Base-by-base conservation (phyloP, 495 filamentous ascomycete species). In the Penicillium dipodomyicola region DNA sequence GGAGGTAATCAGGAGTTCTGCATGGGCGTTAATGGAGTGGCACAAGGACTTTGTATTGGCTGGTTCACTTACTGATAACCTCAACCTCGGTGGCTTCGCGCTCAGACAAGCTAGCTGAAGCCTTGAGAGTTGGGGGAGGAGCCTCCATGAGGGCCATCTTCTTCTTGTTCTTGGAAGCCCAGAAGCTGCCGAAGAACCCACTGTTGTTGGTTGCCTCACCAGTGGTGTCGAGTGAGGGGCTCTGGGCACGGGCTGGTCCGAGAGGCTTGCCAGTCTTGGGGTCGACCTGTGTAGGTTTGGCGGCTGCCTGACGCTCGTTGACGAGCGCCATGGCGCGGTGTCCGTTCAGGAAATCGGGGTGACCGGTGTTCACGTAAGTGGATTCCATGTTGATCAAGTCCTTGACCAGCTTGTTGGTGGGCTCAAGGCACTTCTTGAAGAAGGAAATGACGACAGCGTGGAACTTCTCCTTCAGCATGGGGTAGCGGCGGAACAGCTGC, bases 101-200 rank as follows among this genome's bases (percentile, higher is more conserved):
- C 77, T 99, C 95, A 22, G 87, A 92, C 54, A 99, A 76, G 23
- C 84, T 92, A 17, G 95, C 92, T 10, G 90, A 94, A 29, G 94
- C 95, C 76, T 97, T 99, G 56, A 99, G 82, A 40, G 83, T 90
- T 44, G 95, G 84, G 59, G 94, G 94, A 30, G 95, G 95, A 37
- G 95, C 78, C 65, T 97, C 95, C 95, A 97, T 97, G 54, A 93
- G 91, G 22, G 95, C 95, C 82, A 96, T 92, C 86, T 96, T 97
- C 87, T 97, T 99, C 84, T 97, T 99, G 72, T 97, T 97, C 82
- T 96, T 97, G 53, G 86, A 88, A 6, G 92, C 91, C 73, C 96
- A 97, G 82, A 97, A 97, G 70, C 89, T 93, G 56, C 93, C 92
- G 70, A 97, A 97, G 81, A 97, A 99, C 52, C 92, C 90, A 49